phyloP scores from a whole-genome alignment of 495 filamentous ascomycete genomes.

The Lepidopterella palustris region DNA sequence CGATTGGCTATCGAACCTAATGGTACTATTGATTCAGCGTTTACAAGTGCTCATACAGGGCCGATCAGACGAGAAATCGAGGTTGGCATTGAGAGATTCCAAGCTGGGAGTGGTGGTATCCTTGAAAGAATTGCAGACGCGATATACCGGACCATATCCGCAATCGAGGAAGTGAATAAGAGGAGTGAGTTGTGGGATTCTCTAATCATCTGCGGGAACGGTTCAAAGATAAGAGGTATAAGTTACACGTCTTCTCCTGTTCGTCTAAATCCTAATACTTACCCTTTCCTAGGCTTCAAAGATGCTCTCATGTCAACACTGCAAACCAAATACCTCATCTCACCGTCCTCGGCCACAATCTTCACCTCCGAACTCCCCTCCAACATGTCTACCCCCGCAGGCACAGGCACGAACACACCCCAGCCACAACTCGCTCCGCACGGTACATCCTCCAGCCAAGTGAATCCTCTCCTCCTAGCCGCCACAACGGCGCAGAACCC shows the following conservation, averaged over 20 bases:
- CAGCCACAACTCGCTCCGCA: slow-evolving; percentile 53
- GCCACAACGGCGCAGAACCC: slow-evolving; percentile 64
- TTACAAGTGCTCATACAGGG: slow-evolving; percentile 36
- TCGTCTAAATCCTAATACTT: neutral
- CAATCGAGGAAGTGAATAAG: slow-evolving; percentile 70
- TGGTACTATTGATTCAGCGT: slow-evolving; percentile 25
- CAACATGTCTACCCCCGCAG: slow-evolving; percentile 79
- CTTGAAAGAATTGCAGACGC: slow-evolving; percentile 73
- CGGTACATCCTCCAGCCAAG: slow-evolving; percentile 43
- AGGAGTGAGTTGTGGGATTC: slow-evolving; percentile 84
- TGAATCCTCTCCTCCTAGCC: slow-evolving; percentile 88
- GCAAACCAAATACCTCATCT: slow-evolving; percentile 76
- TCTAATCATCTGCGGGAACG: slow-evolving; percentile 81
- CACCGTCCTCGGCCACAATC: slow-evolving; percentile 84
- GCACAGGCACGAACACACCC: slow-evolving; percentile 88
- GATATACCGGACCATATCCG: slow-evolving; percentile 72
- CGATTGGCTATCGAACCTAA: slow-evolving; percentile 23
- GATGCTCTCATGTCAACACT: slow-evolving; percentile 77
- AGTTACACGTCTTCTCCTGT: slow-evolving; percentile 6
- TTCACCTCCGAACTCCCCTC: slow-evolving; percentile 95
- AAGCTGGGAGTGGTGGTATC: slow-evolving; percentile 64
- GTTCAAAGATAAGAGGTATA: slow-evolving; percentile 74
- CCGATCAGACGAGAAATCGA: slow-evolving; percentile 65
- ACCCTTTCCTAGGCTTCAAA: slow-evolving; percentile 55
- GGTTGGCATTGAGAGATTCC: slow-evolving; percentile 81